A percentile compares a stretch with the other conserved stretches of the same genome.
These are phyloP conservation scores for Tephrocybe sp. DNA, from an alignment of 768 basidiomycete species.

Conservation along the genomic window DNA sequence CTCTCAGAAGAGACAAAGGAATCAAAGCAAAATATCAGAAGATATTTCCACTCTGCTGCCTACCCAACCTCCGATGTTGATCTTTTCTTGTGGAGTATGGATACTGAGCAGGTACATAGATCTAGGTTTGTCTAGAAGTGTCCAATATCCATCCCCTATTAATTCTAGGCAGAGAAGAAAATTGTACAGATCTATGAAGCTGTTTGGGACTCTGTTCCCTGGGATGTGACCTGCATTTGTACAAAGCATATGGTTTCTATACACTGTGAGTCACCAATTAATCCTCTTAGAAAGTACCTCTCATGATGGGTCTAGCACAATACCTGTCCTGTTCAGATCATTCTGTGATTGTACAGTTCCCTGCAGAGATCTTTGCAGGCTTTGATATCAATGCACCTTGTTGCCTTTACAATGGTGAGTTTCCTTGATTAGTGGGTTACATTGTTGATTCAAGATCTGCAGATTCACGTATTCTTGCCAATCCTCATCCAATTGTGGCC, in stretches of 20 bases:
- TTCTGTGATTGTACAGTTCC: slow-evolving; percentile 61
- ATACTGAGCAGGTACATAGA: slow-evolving; percentile 44
- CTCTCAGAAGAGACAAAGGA: slow-evolving; percentile 46
- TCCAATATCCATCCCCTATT: background rate
- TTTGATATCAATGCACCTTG: slow-evolving; percentile 70
- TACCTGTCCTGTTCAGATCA: slow-evolving; percentile 69
- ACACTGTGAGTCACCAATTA: slow-evolving; percentile 42
- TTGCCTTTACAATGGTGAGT: slow-evolving; percentile 49
- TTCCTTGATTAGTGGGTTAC: background rate
- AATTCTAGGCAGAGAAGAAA: slow-evolving; percentile 53
- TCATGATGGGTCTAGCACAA: too few relatives aligned
- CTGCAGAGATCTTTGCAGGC: slow-evolving; percentile 65
- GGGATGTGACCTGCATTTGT: slow-evolving; percentile 68
- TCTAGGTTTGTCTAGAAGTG: background rate
- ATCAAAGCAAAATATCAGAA: slow-evolving; percentile 57
- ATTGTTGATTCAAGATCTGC: background rate
- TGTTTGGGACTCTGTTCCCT: slow-evolving; percentile 63
- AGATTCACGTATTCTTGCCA: slow-evolving; percentile 56
- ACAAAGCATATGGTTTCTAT: slow-evolving; percentile 68
- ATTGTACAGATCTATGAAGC: slow-evolving; percentile 61
- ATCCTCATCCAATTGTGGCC: slow-evolving; percentile 56
- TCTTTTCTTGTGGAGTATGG: slow-evolving; percentile 61
- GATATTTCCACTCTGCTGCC: slow-evolving; percentile 52
- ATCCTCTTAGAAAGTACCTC: too few relatives aligned
- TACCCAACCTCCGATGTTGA: slow-evolving; percentile 67